phyloP scores from a whole-genome alignment of 352 stramenopile genomes.

The Phytopythium delawarense region DNA sequence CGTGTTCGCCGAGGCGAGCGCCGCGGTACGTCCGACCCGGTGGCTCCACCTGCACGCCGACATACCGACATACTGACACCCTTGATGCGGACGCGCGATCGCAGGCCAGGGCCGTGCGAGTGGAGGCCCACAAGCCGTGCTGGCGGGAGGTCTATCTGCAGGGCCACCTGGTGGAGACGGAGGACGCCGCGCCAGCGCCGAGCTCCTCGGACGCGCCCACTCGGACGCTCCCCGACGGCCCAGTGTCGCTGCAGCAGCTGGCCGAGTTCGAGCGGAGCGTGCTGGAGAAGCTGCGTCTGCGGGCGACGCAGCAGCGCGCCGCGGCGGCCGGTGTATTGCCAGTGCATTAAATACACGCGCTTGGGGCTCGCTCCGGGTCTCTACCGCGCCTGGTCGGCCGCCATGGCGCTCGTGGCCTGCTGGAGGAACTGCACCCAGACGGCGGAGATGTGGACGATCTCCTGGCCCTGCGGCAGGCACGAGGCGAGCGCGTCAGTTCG shows the following conservation, averaged over 20 bases:
- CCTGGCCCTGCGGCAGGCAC: constrained; percentile 40
- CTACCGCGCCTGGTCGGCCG: constrained; percentile 32
- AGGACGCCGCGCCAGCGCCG: constrained; percentile 18
- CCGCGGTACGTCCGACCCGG: constrained; percentile 27
- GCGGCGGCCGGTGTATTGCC: constrained; percentile 11
- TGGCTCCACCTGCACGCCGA: neutral
- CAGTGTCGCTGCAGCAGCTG: constrained; percentile 50
- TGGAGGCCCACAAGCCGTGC: constrained; percentile 64
- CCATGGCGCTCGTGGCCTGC: constrained; percentile 32
- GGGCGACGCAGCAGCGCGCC: constrained; percentile 29
- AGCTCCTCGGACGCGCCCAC: constrained; percentile 10
- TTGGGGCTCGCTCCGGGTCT: neutral
- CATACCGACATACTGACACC: neutral
- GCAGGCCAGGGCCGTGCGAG: constrained; percentile 48
- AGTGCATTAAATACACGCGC: constrained; percentile 6
- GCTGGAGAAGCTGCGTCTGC: constrained; percentile 40
- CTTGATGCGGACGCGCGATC: neutral
- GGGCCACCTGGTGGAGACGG: constrained; percentile 65
- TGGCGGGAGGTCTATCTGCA: constrained; percentile 74
- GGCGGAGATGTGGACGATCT: constrained; percentile 67
- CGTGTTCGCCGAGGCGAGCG: constrained; percentile 37
- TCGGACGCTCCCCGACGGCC: constrained; percentile 32
- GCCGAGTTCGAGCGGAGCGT: constrained; percentile 53
- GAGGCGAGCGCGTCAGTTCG: neutral
- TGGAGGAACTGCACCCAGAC: constrained; percentile 72